A percentile compares a stretch with the other conserved stretches of the same genome.
Evolutionary conservation across 108 stramenopile genomes (phyloP).

Genomic region (Skeletonema tropicum): DNA sequence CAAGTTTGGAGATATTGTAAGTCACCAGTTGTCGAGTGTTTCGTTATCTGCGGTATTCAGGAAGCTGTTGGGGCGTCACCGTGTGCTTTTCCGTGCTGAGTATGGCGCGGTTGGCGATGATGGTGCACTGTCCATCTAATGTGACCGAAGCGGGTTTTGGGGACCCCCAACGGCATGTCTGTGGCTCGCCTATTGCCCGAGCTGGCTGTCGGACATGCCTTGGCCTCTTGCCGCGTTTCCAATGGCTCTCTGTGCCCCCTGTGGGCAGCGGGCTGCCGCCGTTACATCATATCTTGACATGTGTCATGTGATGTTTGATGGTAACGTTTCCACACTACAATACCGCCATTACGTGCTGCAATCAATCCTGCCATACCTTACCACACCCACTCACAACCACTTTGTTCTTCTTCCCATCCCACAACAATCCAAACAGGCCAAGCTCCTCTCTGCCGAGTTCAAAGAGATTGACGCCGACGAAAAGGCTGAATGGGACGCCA

Average conservation of each 20-base stretch:
- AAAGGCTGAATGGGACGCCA: conserved; percentile 12
- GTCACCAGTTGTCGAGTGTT: conserved; percentile 19
- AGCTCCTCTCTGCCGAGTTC: conserved; percentile 26
- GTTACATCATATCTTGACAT: neutral
- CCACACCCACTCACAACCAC: neutral
- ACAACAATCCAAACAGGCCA: neutral
- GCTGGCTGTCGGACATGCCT: neutral
- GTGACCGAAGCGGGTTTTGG: too few relatives aligned
- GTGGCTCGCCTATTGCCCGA: neutral
- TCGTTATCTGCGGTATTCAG: neutral
- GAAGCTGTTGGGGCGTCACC: neutral
- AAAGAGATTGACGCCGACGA: conserved; percentile 14
- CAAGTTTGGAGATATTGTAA: conserved; percentile 84
- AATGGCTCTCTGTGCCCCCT: neutral
- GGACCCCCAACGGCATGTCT: neutral
- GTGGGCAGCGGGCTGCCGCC: neutral
- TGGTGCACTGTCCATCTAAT: neutral
- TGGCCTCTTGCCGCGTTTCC: neutral
- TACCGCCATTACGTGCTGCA: too few relatives aligned
- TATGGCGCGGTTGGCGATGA: conserved; percentile 20
- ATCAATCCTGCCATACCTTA: too few relatives aligned
- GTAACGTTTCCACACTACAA: too few relatives aligned
- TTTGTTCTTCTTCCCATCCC: neutral
- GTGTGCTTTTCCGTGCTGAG: conserved; percentile 4
- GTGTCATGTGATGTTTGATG: neutral